Base-by-base conservation (phyloP, 768 basidiomycete species). In the Trametes maxima region DNA sequence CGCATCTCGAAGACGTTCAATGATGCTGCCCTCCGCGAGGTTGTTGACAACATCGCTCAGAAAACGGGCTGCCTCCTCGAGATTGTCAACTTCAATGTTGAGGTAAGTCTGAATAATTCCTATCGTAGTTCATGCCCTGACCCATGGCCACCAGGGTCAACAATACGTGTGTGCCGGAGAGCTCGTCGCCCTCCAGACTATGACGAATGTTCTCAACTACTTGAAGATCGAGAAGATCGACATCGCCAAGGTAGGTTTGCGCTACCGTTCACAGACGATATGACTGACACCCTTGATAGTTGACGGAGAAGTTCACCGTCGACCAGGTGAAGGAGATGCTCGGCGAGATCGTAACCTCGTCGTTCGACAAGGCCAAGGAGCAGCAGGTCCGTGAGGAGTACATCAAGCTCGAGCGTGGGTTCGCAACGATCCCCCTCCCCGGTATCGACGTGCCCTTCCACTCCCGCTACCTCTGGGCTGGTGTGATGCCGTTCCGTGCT, bases 391-490 rank as follows among this genome's bases (percentile, higher is more conserved):
- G 82, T 21, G 90, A 94, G 60, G 96, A 95, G 8, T 86, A 91
- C 67, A 93, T 99, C 77, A 90, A 89, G 68, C 86, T 99, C 53
- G 96, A 99, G 68, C 92, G 97, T 68, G 97, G 97, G 8, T 97
- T 95, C 68, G 96, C 96, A 0, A 95, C 94, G 19, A 95, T 95
- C 59, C 94, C 94, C 43, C 82, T 96, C 40, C 93, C 95, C 40
- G 96, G 96, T 63, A 98, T 99, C 68, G 97, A 98, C 69, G 97
- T 99, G 1, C 97, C 97, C 4, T 99, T 99, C 92, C 97, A 99
- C 75, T 98, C 97, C 3, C 90, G 95, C 61, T 99, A 98, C 76
- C 84, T 99, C 40, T 99, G 97, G 97, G 95, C 95, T 16, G 95
- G 95, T 72, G 95, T 97, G 28, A 83, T 96, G 87, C 93, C 95